Evolutionary conservation across 1,284 basidiomycete genomes (phyloP).

Genomic region (Singerocomus inundabilis): DNA sequence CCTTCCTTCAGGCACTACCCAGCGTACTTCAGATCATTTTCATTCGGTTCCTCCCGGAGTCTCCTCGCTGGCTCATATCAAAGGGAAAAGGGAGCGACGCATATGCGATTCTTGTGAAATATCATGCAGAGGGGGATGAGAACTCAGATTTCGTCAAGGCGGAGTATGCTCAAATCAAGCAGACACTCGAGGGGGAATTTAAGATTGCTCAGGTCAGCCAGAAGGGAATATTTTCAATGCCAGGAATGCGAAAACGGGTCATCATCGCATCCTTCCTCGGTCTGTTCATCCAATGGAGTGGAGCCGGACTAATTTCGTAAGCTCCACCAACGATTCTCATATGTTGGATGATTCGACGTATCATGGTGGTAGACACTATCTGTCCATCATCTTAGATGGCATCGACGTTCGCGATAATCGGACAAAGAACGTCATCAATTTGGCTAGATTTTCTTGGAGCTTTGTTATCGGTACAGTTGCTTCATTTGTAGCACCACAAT

Average conservation of each 20-base stretch:
- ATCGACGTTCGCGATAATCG: conserved; percentile 17
- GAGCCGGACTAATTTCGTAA: conserved; percentile 12
- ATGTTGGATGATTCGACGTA: neutral
- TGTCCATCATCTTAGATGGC: too few species aligned
- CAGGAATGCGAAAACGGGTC: too few species aligned
- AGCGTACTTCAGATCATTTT: neutral
- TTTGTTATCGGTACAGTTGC: conserved; percentile 1
- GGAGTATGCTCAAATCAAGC: conserved; percentile 56
- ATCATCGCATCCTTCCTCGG: conserved; percentile 38
- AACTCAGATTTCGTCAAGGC: too few species aligned
- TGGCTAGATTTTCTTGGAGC: conserved; percentile 15
- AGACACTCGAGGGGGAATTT: conserved; percentile 33
- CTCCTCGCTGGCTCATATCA: conserved; percentile 60
- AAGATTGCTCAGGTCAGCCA: neutral
- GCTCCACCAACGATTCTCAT: neutral
- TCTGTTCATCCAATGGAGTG: conserved; percentile 46
- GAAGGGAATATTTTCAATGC: conserved; percentile 3
- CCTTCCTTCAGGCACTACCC: conserved; percentile 41
- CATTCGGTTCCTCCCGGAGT: conserved; percentile 61
- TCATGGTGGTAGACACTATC: neutral
- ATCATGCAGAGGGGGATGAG: too few species aligned
- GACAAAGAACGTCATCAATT: conserved; percentile 22
- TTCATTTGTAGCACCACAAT: conserved; percentile 14
- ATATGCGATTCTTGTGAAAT: too few species aligned
- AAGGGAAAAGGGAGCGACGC: conserved; percentile 47